phyloP scores from a whole-genome alignment of 441 rosid species.

The Mallotus repandus region DNA sequence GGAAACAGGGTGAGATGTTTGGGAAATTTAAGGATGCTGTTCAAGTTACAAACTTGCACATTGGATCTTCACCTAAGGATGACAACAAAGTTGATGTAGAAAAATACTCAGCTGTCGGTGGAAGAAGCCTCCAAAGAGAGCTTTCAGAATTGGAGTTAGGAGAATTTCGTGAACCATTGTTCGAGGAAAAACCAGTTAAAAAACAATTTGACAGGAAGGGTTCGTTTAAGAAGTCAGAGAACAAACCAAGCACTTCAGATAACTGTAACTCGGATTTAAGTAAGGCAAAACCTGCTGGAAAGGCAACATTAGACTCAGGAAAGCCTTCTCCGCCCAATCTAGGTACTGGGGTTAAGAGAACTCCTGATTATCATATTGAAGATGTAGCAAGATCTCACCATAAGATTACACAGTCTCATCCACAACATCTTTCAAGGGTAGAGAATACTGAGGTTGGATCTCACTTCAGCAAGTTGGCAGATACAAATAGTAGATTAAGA shows the following conservation, averaged over 20 bases:
- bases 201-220: conserved; percentile 64
- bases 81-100: conserved; percentile 34
- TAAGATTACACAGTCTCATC: conserved; percentile 49
- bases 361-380: conserved; percentile 51
- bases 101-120: conserved; percentile 43
- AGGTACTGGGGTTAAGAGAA: conserved; percentile 42
- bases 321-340: conserved; percentile 51
- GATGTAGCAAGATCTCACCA: conserved; percentile 44
- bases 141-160: conserved; percentile 87
- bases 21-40: conserved; percentile 57
- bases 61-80: conserved; percentile 50
- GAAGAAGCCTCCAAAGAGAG: conserved; percentile 76
- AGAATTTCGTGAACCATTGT: conserved; percentile 77
- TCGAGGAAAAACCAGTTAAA: conserved; percentile 48
- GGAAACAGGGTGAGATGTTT: conserved; percentile 52
- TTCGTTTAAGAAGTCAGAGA: conserved; percentile 57
- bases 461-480: conserved; percentile 43
- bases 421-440: conserved; percentile 40
- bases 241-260: conserved; percentile 57
- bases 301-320: conserved; percentile 45
- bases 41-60: conserved; percentile 15
- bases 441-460: conserved; percentile 49
- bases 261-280: conserved; percentile 47
- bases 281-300: conserved; percentile 58
- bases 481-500: conserved; percentile 49